phyloP scores from a whole-genome alignment of 495 filamentous ascomycete species.

The Rusavskia elegans region DNA sequence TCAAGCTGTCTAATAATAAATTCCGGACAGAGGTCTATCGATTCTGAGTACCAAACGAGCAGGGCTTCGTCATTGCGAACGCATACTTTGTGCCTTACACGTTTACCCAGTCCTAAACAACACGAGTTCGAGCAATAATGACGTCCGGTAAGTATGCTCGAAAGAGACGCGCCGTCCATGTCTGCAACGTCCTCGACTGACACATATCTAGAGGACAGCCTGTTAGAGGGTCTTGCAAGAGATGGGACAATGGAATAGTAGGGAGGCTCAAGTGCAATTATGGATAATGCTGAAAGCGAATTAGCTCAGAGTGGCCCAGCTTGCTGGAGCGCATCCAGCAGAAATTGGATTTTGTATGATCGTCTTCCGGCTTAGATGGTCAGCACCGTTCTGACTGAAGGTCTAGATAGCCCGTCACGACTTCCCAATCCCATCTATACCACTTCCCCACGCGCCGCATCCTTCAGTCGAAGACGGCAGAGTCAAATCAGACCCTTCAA shows the following conservation, averaged over 20 bases:
- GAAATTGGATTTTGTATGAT: conserved; percentile 35
- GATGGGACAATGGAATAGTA: conserved; percentile 3
- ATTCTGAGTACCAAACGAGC: too few species aligned
- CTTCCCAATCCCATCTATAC: conserved; percentile 31
- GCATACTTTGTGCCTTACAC: too few species aligned
- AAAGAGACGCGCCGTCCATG: background rate
- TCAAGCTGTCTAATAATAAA: too few species aligned
- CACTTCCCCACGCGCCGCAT: conserved; percentile 16
- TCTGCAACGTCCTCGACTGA: too few species aligned
- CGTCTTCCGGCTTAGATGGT: background rate
- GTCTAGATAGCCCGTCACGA: conserved; percentile 35
- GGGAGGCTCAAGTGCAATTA: background rate
- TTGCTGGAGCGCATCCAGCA: conserved; percentile 34
- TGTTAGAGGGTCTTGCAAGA: background rate
- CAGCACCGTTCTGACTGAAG: conserved; percentile 1
- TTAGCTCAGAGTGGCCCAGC: conserved; percentile 37
- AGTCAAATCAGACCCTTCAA: background rate
- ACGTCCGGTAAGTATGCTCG: background rate
- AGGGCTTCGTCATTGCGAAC: too few species aligned
- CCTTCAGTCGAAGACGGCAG: conserved; percentile 11
- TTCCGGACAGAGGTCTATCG: too few species aligned
- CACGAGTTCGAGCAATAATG: background rate
- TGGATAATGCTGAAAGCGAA: background rate
- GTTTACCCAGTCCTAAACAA: too few species aligned
- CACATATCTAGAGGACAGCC: background rate